These are phyloP conservation scores for Jimgerdemannia flammicorona DNA, from an alignment of 192 early-diverging fungal genomes.

Conservation along the genomic window DNA sequence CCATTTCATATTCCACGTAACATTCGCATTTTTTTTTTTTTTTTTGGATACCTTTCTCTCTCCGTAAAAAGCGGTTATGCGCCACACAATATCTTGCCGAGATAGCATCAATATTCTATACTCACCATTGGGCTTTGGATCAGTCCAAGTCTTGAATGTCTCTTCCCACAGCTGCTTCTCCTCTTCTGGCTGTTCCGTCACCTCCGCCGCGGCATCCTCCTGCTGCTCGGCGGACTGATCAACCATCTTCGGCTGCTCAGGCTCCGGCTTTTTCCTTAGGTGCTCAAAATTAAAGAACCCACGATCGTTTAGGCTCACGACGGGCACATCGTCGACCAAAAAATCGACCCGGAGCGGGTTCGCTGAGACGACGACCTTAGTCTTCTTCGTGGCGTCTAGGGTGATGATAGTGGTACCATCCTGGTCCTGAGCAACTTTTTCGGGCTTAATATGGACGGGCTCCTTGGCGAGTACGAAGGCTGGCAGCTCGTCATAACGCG, in stretches of 20 bases:
- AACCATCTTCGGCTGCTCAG: slow-evolving; percentile 34
- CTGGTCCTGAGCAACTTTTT: slow-evolving; percentile 9
- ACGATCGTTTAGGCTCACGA: slow-evolving; percentile 77
- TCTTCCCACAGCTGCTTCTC: slow-evolving; percentile 78
- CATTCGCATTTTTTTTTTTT: too few relatives aligned
- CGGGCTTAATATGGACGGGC: slow-evolving; percentile 9
- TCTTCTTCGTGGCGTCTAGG: slow-evolving; percentile 20
- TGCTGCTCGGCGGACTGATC: slow-evolving; percentile 36
- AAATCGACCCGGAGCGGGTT: slow-evolving; percentile 63
- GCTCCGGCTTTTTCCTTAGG: slow-evolving; percentile 42
- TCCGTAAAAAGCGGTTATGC: too few relatives aligned
- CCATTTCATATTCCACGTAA: too few relatives aligned
- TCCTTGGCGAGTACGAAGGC: slow-evolving; percentile 51
- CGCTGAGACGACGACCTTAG: slow-evolving; percentile 43
- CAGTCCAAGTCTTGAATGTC: slow-evolving; percentile 79
- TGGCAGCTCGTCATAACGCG: slow-evolving; percentile 67
- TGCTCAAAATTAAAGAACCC: slow-evolving; percentile 87
- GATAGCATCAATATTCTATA: too few relatives aligned
- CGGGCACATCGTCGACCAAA: slow-evolving; percentile 43
- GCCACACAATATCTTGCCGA: too few relatives aligned
- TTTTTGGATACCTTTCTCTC: too few relatives aligned
- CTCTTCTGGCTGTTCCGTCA: slow-evolving; percentile 33
- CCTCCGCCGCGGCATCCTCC: slow-evolving; percentile 25
- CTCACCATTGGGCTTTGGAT: slow-evolving; percentile 90
- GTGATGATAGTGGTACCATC: slow-evolving; percentile 30